Base-by-base conservation (phyloP, 768 basidiomycete genomes). In the Hebeloma cylindrosporum region DNA sequence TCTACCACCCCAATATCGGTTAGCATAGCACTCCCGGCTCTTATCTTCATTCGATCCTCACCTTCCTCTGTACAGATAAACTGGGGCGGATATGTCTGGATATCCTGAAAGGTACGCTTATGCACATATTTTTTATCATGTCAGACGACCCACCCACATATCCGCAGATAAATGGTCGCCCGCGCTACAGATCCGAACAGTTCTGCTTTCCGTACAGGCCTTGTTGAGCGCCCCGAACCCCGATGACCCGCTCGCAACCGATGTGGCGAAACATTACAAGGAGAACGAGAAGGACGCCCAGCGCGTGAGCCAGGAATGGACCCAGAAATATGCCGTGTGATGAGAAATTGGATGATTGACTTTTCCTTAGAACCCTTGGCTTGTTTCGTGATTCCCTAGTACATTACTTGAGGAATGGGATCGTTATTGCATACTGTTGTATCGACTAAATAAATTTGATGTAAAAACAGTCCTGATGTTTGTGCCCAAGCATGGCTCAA, bases 1-100 rank as follows among this genome's bases (percentile, higher is more conserved):
- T 97, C 74, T 94, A 95, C 73, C 93, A 97, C 67, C 94, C 96
- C 36, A 99, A 99, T 67, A 99, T 99, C 70, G 95, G 95, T 96
- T 61, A 59, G 89, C 68, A 35, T 33, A 36, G 20, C 31, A 38
- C 34, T 14, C 22, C 43, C 27, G 26, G 26, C 4, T 40, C 40
- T 36, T 9, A 22, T 30, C 25, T 20, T 39, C 21, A 26, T 30
- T 17, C 47, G 14, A 46, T 13, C 25, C 29, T 45, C 18, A 40
- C 25, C 21, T 25, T 42, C 25, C 34, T 17, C 26, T 54, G 18
- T 48, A 23, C 22, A 98, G 95, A 99, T 69, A 99, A 99, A 68
- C 86, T 99, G 22, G 96, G 96, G 26, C 83, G 96, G 14, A 99
- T 99, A 69, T 99, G 96, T 67, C 71, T 99, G 45, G 96, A 99